Conservation (phyloP, 345 rosid species). For the Eucalyptus sp. region DNA sequence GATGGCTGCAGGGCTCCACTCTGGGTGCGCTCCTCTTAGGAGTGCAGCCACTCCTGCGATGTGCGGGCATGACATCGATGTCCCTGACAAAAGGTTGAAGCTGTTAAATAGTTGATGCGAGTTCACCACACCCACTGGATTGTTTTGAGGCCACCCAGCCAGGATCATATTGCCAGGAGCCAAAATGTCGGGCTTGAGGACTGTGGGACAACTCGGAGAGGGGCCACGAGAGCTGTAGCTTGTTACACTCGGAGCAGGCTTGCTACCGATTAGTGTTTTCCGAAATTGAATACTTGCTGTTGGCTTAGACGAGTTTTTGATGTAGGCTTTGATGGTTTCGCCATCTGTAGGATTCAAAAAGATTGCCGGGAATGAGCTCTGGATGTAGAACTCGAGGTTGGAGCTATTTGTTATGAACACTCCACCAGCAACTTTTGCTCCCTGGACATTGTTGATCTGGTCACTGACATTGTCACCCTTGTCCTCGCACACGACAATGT, state of each 20-base stretch:
- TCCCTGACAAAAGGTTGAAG: slow-evolving; percentile 39
- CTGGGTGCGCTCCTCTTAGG: slow-evolving; percentile 28
- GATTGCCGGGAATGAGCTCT: slow-evolving; percentile 14
- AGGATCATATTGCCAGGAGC: slow-evolving; percentile 34
- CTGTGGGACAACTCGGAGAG: slow-evolving; percentile 27
- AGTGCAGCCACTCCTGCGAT: slow-evolving; percentile 43
- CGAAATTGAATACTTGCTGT: slow-evolving; percentile 24
- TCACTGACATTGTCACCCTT: neutral
- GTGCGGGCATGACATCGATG: slow-evolving; percentile 56
- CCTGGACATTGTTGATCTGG: slow-evolving; percentile 10
- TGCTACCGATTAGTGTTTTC: slow-evolving; percentile 8
- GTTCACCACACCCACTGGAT: neutral
- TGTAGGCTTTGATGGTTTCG: slow-evolving; percentile 17
- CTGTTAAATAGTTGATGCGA: neutral
- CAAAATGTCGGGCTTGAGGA: slow-evolving; percentile 48
- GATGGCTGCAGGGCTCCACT: slow-evolving; percentile 52
- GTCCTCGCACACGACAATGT: slow-evolving; percentile 35
- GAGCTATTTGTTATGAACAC: slow-evolving; percentile 28
- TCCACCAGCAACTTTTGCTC: slow-evolving; percentile 10
- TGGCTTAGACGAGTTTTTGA: slow-evolving; percentile 10
- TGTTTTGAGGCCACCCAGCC: slow-evolving; percentile 43
- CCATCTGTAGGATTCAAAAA: slow-evolving; percentile 11
- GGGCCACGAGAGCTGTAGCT: slow-evolving; percentile 56
- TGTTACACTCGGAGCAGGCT: slow-evolving; percentile 29
- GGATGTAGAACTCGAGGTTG: neutral